These are phyloP conservation scores for Myriosclerotinia duriaeana DNA, from an alignment of 2,329 filamentous ascomycete species.

Conservation along the genomic window DNA sequence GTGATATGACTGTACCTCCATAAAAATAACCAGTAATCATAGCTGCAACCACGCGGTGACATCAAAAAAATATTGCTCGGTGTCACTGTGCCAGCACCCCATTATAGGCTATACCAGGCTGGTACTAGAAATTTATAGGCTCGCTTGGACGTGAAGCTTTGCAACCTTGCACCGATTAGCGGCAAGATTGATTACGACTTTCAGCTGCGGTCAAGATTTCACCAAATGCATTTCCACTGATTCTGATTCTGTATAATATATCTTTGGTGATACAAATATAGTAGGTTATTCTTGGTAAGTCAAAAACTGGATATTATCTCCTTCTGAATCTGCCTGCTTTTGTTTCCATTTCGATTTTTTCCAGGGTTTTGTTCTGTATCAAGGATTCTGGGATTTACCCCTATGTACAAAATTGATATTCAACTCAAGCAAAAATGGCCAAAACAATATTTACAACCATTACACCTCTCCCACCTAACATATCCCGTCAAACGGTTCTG, in stretches of 20 bases:
- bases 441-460: conserved; percentile 71
- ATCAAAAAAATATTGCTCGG: neutral
- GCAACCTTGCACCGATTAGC: conserved; percentile 15
- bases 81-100: neutral
- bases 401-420: neutral
- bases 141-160: neutral
- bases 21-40: neutral
- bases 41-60: too few relatives aligned
- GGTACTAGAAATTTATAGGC: neutral
- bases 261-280: conserved; percentile 1
- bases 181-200: conserved; percentile 11
- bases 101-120: neutral
- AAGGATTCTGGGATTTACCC: neutral
- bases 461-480: conserved; percentile 69
- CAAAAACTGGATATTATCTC: neutral
- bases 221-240: neutral
- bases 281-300: conserved; percentile 6
- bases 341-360: neutral
- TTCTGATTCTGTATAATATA: neutral
- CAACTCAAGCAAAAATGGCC: conserved; percentile 29
- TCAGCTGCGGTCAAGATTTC: conserved; percentile 7
- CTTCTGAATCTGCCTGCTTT: neutral
- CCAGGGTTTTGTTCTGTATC: neutral
- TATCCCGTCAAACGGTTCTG: conserved; percentile 68
- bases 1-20: neutral